These are phyloP conservation scores for Acanthamoeba rhysodes DNA, from an alignment of 208 protist genomes.

Conservation along the genomic window DNA sequence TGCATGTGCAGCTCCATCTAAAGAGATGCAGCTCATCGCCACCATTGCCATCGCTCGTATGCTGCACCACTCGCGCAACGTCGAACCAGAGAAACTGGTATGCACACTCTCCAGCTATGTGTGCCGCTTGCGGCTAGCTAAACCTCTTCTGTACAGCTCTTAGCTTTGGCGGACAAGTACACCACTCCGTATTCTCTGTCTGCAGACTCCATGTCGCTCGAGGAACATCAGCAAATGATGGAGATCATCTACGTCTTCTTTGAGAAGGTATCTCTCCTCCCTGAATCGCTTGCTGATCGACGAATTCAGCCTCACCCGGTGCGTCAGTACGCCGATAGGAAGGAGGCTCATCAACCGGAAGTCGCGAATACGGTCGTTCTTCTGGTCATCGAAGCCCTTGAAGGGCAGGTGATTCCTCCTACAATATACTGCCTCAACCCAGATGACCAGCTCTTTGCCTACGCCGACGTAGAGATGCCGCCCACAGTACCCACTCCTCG, in stretches of 20 bases:
- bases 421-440: not conserved
- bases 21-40: conserved; percentile 27
- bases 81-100: not conserved
- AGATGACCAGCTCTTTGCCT: not conserved
- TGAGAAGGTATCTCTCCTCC: not conserved
- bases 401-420: not conserved
- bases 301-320: not conserved
- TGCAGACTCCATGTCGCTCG: not conserved
- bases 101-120: not conserved
- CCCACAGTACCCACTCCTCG: not conserved
- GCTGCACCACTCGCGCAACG: not conserved
- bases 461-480: not conserved
- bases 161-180: not conserved
- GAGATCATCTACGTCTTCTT: conserved; percentile 44
- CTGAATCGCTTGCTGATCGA: not conserved
- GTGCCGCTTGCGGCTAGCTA: not conserved
- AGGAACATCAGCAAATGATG: conserved; percentile 5
- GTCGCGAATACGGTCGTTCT: conserved; percentile 26
- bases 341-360: not conserved
- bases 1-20: not conserved
- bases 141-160: not conserved
- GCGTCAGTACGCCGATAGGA: not conserved
- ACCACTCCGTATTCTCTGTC: not conserved
- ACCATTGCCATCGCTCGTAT: not conserved
- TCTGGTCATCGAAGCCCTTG: conserved; percentile 5